Evolutionary conservation across 1,284 basidiomycete species (phyloP), one percentile per base, ranked within the genome.

Genomic region (Ustilago xerochloae): DNA sequence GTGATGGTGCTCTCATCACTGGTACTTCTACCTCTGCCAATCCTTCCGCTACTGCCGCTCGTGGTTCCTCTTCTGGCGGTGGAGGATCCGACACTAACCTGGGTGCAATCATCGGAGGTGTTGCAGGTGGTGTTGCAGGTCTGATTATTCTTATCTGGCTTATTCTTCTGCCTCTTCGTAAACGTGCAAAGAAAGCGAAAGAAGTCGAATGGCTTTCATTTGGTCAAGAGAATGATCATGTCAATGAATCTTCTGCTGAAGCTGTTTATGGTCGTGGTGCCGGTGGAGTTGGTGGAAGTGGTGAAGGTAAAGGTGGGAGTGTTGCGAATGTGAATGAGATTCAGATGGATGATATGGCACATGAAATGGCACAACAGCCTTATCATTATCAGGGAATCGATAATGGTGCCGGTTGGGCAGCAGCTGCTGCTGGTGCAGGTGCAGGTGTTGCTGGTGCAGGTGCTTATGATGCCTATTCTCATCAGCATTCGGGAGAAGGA

Each of bases 181-280:
- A 50, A 28, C 56, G 74, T 9, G 66, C 67, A 22, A 72, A 63
- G 48, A 72, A 75, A 63, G 59, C 61, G 13, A 77, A 78, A 49
- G 75, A 78, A 46, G 77, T 78, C 32, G 77, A 78, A 38, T 78
- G 77, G 77, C 63, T 78, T 18, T 51, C 72, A 24, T 78, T 78
- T 36, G 74, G 74, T 10, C 63, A 72, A 52, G 77, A 78, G 51
- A 78, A 77, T 38, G 70, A 78, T 39, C 74, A 78, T 47, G 74
- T 74, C 49, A 78, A 78, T 63, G 73, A 76, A 35, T 49, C 39
- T 22, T 59, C 53, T 9, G 74, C 74, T 28, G 74, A 76, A 49
- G 74, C 74, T 4, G 60, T 75, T 36, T 75, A 75, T 41, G 72
- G 72, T 39, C 63, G 72, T 6, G 64, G 72, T 3, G 72, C 63